These are phyloP conservation scores for Chaetomium sp. DNA, from an alignment of 2,329 filamentous ascomycete genomes.

Conservation along the genomic window DNA sequence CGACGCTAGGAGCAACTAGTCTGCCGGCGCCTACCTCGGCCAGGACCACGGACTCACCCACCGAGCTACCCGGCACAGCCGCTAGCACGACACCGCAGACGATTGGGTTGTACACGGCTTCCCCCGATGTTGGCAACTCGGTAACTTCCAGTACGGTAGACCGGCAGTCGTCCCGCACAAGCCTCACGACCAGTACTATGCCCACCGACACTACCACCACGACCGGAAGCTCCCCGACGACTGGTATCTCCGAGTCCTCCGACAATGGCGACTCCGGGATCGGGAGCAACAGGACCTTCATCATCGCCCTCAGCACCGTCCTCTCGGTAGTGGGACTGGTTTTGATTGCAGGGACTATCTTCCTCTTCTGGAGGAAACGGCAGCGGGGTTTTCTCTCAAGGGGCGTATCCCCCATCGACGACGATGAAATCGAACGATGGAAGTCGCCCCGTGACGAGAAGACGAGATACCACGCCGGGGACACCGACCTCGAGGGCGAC, in stretches of 20 bases:
- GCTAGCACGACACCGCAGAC: background rate
- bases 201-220: constrained; percentile 14
- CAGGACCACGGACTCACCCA: background rate
- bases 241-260: constrained; percentile 7
- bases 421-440: constrained; percentile 62
- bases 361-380: constrained; percentile 36
- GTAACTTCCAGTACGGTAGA: constrained; percentile 1
- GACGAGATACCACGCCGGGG: constrained; percentile 9
- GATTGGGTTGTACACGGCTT: background rate
- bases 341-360: constrained; percentile 31
- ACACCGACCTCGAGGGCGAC: constrained; percentile 18
- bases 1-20: constrained; percentile 10
- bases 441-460: constrained; percentile 33
- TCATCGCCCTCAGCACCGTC: constrained; percentile 46
- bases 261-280: constrained; percentile 14
- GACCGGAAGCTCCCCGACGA: constrained; percentile 9
- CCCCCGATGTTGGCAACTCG: constrained; percentile 1
- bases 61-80: background rate
- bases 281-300: constrained; percentile 34
- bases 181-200: constrained; percentile 19
- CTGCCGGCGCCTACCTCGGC: background rate
- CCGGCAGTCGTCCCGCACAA: constrained; percentile 9
- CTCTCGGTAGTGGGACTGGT: constrained; percentile 41
- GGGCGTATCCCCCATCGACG: constrained; percentile 55
- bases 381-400: constrained; percentile 43